Evolutionary conservation across 495 filamentous ascomycete genomes (phyloP).

Genomic region (Penicillium waksmanii): DNA sequence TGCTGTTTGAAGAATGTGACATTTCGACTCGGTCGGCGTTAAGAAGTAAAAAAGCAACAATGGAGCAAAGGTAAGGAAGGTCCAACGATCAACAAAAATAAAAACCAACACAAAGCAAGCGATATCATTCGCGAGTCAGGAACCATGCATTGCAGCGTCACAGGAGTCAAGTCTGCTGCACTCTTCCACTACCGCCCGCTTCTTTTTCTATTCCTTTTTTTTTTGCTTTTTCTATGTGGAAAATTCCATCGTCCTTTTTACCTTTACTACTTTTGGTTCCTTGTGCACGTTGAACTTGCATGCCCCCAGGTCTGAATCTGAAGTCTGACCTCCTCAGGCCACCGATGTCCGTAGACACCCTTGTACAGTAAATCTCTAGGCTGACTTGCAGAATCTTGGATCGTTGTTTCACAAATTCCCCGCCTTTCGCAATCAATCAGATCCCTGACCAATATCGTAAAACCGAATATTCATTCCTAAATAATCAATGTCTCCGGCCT

Average conservation of each 20-base stretch:
- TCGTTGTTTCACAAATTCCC: slow-evolving; percentile 6
- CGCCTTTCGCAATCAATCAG: background rate
- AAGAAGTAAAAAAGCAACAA: background rate
- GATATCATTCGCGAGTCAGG: slow-evolving; percentile 1
- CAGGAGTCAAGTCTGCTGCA: background rate
- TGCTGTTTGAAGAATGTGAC: background rate
- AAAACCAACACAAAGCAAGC: slow-evolving; percentile 1
- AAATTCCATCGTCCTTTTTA: background rate
- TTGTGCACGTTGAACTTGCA: background rate
- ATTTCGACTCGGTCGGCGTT: background rate
- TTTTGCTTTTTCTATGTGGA: background rate
- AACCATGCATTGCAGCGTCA: background rate
- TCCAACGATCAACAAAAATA: background rate
- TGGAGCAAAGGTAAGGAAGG: background rate
- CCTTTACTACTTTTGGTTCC: background rate
- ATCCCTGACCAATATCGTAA: background rate
- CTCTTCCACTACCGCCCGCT: background rate
- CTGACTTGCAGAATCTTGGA: slow-evolving; percentile 3
- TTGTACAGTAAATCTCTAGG: background rate
- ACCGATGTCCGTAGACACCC: background rate
- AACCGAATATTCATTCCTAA: background rate
- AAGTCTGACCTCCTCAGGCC: background rate
- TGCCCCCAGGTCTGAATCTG: background rate
- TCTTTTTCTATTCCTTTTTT: background rate
- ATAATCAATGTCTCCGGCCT: background rate